phyloP scores from a whole-genome alignment of 208 protist species.

The Trypanosoma mega region DNA sequence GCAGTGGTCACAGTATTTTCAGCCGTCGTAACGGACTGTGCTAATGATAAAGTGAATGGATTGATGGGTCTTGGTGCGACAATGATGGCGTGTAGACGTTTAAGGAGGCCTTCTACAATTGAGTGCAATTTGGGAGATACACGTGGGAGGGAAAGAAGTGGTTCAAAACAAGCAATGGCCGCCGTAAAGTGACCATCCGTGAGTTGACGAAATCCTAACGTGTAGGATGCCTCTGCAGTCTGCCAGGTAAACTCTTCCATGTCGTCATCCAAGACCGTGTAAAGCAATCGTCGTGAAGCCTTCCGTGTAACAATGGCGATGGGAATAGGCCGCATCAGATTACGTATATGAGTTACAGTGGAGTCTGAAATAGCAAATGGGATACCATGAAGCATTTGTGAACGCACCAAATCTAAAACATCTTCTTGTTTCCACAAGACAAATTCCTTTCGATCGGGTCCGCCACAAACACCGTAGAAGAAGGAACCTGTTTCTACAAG shows the following conservation, averaged over 20 bases:
- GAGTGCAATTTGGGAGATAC: slow-evolving; percentile 6
- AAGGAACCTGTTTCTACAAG: slow-evolving; percentile 42
- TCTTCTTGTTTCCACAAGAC: slow-evolving; percentile 33
- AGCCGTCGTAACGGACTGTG: no score
- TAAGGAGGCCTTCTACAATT: no score
- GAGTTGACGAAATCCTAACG: slow-evolving; percentile 6
- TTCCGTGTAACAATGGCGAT: no score
- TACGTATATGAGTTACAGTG: no score
- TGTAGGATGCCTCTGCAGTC: slow-evolving; percentile 2
- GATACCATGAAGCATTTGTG: slow-evolving; percentile 28
- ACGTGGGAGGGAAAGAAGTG: not conserved
- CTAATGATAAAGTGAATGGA: no score
- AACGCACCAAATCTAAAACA: slow-evolving; percentile 24
- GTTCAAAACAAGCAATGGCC: slow-evolving; percentile 15
- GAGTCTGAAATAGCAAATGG: slow-evolving; percentile 37
- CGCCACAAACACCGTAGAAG: slow-evolving; percentile 32
- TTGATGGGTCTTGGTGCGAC: no score
- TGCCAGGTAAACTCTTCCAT: not conserved
- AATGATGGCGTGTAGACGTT: no score
- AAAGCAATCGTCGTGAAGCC: no score
- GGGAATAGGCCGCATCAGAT: no score
- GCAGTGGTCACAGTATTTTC: no score
- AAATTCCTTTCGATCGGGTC: slow-evolving; percentile 33
- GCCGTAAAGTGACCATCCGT: not conserved
- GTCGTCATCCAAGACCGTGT: slow-evolving; percentile 26